Evolutionary conservation across 306 rosid genomes (phyloP).

Genomic region (Quercus gilva): DNA sequence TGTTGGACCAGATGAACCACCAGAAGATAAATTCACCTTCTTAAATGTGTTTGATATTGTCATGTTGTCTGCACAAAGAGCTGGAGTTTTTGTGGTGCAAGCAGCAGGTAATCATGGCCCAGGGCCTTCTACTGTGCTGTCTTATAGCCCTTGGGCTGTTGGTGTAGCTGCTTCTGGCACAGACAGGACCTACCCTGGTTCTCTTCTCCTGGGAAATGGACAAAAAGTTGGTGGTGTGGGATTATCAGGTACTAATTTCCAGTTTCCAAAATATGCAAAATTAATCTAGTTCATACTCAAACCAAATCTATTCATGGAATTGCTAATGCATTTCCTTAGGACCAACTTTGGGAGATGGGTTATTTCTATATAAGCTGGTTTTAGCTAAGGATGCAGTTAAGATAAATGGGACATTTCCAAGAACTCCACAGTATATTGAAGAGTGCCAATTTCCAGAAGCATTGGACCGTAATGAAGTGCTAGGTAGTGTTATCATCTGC

Average conservation of each 20-base stretch:
- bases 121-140: slow-evolving; percentile 48
- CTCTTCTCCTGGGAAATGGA: slow-evolving; percentile 69
- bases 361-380: slow-evolving; percentile 47
- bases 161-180: slow-evolving; percentile 69
- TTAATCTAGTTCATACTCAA: not conserved
- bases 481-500: slow-evolving; percentile 62
- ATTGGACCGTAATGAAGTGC: slow-evolving; percentile 45
- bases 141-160: slow-evolving; percentile 80
- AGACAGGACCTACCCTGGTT: slow-evolving; percentile 50
- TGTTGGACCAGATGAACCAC: slow-evolving; percentile 74
- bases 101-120: slow-evolving; percentile 91
- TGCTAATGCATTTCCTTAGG: slow-evolving; percentile 31
- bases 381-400: slow-evolving; percentile 71
- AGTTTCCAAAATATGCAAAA: not conserved
- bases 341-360: slow-evolving; percentile 54
- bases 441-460: slow-evolving; percentile 86
- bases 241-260: slow-evolving; percentile 43
- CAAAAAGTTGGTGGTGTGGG: slow-evolving; percentile 47
- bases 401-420: slow-evolving; percentile 46
- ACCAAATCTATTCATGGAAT: not conserved
- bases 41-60: slow-evolving; percentile 51
- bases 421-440: slow-evolving; percentile 44
- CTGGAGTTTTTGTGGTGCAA: slow-evolving; percentile 81
- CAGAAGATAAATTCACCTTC: slow-evolving; percentile 55
- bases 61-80: slow-evolving; percentile 63